These are phyloP conservation scores for Mycena floridula DNA, from an alignment of 768 basidiomycete genomes.

Conservation along the genomic window DNA sequence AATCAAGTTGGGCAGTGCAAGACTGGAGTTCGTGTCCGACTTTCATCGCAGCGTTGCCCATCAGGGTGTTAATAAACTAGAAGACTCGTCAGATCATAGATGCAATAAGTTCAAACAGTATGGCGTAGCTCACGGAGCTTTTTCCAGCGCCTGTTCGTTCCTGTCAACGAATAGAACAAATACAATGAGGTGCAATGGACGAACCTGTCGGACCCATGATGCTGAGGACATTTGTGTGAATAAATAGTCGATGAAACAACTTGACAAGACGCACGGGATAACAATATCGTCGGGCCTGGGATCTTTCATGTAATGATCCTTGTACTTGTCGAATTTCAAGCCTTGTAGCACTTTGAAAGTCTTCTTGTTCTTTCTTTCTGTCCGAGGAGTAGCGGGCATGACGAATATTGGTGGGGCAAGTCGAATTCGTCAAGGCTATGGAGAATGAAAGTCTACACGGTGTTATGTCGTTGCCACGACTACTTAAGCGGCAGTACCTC, in stretches of 20 bases:
- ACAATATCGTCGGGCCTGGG: not conserved
- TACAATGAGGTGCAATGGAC: no score
- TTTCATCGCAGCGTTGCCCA: constrained; percentile 20
- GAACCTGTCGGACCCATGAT: not conserved
- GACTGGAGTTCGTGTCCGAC: constrained; percentile 23
- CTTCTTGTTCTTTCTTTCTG: no score
- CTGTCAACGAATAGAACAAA: no score
- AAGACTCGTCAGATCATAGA: not conserved
- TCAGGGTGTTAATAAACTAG: constrained; percentile 26
- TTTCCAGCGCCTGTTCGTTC: no score
- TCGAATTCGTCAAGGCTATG: no score
- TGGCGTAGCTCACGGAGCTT: not conserved
- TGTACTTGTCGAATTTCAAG: no score
- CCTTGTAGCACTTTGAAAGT: no score
- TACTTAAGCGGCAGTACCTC: no score
- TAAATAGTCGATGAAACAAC: not conserved
- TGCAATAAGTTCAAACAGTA: not conserved
- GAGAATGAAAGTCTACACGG: no score
- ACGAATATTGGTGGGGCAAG: no score
- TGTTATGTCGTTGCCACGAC: no score
- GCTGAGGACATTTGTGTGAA: not conserved
- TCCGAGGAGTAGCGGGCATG: no score
- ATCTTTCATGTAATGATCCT: not conserved
- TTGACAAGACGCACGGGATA: not conserved
- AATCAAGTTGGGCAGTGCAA: constrained; percentile 24